Evolutionary conservation across 805 yeast species (phyloP), one percentile per base, ranked within the genome.

Genomic region (Myxozyma neotropica): DNA sequence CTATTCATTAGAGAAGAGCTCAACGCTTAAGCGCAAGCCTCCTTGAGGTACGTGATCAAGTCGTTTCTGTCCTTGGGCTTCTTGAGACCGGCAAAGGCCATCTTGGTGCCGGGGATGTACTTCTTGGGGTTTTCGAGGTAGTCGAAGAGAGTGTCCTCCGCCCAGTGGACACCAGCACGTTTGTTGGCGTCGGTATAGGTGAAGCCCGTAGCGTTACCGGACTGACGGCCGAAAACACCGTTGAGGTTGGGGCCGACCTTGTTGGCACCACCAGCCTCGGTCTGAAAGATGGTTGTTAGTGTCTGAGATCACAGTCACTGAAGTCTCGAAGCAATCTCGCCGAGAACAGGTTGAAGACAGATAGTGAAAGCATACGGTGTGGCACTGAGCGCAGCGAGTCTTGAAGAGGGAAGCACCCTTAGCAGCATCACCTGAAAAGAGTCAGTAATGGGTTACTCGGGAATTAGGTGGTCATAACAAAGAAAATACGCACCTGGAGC

Each of bases 51-150:
- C 72, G 98, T 84, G 74, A 93, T 80, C 78, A 94, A 81, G 78
- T 94, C 98, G 81, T 89, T 89, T 87, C 98, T 90, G 84, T 94
- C 99, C 87, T 91, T 93, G 68, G 91, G 87, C 85, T 94, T 94
- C 92, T 94, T 94, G 80, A 94, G 85, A 82, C 99, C 99, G 33
- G 33, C 33, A 29, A 94, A 94, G 68, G 99, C 99, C 99, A 94
- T 94, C 88, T 94, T 94, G 83, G 98, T 94, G 79, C 99, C 99
- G 77, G 99, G 99, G 71, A 94, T 91, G 84, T 91, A 94, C 83
- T 94, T 94, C 95, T 94, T 94, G 82, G 99, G 99, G 89, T 94
- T 94, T 81, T 88, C 96, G 79, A 94, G 85, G 87, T 94, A 94
- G 78, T 89, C 96, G 71, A 87, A 83, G 88, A 94, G 84, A 77